Conservation (phyloP, 441 rosid genomes). For the Cnidoscolus chayamansa region DNA sequence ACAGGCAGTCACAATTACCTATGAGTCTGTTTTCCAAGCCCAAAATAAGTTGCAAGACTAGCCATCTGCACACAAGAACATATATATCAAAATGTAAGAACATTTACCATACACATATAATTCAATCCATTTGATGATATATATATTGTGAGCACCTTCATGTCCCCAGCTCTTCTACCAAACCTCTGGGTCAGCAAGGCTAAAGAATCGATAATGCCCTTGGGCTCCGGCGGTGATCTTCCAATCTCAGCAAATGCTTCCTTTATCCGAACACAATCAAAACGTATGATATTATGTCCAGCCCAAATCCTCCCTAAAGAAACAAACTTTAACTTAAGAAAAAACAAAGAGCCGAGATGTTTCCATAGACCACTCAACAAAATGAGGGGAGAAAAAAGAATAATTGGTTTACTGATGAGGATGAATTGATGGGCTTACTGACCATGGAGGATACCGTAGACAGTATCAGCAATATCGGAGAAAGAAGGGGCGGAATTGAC, state of each 20-base stretch:
- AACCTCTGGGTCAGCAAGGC: conserved; percentile 66
- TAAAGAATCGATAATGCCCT: conserved; percentile 70
- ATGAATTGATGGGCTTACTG: not conserved
- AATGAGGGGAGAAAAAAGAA: not conserved
- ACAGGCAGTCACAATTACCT: conserved; percentile 38
- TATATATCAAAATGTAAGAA: not conserved
- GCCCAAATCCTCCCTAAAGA: conserved; percentile 85
- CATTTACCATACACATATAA: too few relatives aligned
- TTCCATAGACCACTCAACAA: too few relatives aligned
- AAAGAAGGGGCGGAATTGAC: conserved; percentile 62
- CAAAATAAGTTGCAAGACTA: conserved; percentile 77
- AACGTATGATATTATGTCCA: conserved; percentile 82
- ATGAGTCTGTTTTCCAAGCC: conserved; percentile 74
- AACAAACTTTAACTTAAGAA: too few relatives aligned
- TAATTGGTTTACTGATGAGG: not conserved
- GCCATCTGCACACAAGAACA: conserved; percentile 63
- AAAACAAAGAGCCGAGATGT: too few relatives aligned
- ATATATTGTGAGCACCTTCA: conserved; percentile 47
- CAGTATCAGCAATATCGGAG: conserved; percentile 60
- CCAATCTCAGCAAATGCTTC: conserved; percentile 68
- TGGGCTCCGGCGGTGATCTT: conserved; percentile 70
- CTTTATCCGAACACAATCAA: conserved; percentile 67
- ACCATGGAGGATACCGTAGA: conserved; percentile 79
- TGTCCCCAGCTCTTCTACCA: conserved; percentile 87
- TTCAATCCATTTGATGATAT: too few relatives aligned